A percentile compares a stretch with the other conserved stretches of the same genome.
These are phyloP conservation scores for Iris macrosiphon DNA, from an alignment of 106 monocot genomes.

Conservation along the genomic window DNA sequence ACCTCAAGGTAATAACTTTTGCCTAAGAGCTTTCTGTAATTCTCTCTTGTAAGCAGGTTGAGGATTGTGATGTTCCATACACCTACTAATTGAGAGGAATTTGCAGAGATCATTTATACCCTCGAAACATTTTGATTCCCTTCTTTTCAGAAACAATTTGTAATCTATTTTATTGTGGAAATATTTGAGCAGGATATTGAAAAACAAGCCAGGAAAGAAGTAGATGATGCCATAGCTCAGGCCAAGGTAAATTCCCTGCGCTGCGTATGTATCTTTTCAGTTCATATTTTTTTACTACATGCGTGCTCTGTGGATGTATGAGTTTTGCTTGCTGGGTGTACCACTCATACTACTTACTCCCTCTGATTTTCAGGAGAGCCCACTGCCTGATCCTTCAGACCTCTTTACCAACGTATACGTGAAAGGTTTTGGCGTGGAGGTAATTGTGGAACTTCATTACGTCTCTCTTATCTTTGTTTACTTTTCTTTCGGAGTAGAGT, in stretches of 20 bases:
- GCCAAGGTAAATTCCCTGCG: constrained; percentile 45
- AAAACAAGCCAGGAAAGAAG: constrained; percentile 60
- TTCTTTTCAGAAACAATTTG: too few species aligned
- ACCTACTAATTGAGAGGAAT: too few species aligned
- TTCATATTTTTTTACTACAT: too few species aligned
- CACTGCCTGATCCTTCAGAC: constrained; percentile 68
- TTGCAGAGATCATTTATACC: too few species aligned
- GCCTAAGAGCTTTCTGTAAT: not conserved
- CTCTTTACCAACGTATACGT: constrained; percentile 64
- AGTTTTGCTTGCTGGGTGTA: too few species aligned
- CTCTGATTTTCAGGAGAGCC: constrained; percentile 42
- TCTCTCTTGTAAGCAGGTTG: not conserved
- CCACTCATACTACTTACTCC: too few species aligned
- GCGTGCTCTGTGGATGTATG: not conserved
- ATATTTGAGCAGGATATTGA: constrained; percentile 46
- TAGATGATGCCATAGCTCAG: constrained; percentile 74
- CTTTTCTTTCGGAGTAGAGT: too few species aligned
- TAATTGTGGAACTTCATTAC: constrained; percentile 11
- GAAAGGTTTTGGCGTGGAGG: constrained; percentile 61
- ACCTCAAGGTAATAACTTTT: constrained; percentile 63
- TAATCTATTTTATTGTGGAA: not conserved
- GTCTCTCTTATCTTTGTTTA: not conserved
- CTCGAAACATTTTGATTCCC: too few species aligned
- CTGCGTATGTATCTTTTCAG: too few species aligned
- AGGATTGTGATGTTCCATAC: too few species aligned